Conservation (phyloP, 2,329 filamentous ascomycete genomes). For the Neopestalotiopsis sp. region DNA sequence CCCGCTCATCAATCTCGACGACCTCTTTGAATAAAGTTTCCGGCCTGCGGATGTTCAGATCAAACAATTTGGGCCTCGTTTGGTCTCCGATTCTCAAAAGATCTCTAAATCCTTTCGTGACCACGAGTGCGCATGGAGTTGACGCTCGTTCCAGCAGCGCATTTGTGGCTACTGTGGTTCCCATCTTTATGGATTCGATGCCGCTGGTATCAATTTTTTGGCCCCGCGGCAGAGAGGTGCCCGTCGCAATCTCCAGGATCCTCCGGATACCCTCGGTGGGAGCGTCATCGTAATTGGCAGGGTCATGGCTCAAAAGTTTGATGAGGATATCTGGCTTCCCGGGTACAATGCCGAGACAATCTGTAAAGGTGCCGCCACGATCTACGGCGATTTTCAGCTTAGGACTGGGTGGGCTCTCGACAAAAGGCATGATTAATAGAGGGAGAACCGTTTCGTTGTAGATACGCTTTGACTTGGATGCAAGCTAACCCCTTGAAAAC, state of each 20-base stretch:
- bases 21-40: conserved; percentile 72
- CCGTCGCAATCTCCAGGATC: conserved; percentile 19
- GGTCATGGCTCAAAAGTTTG: conserved; percentile 19
- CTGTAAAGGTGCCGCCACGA: conserved; percentile 23
- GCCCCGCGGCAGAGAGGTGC: conserved; percentile 12
- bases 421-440: conserved; percentile 7
- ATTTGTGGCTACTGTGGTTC: conserved; percentile 22
- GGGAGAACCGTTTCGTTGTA: background rate
- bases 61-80: conserved; percentile 73
- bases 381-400: conserved; percentile 22
- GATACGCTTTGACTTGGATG: background rate
- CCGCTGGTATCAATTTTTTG: conserved; percentile 13
- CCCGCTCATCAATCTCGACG: conserved; percentile 73
- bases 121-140: conserved; percentile 12
- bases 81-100: conserved; percentile 77
- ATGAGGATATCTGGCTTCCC: conserved; percentile 19
- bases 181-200: conserved; percentile 22
- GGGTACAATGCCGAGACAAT: conserved; percentile 16
- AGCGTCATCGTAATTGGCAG: conserved; percentile 21
- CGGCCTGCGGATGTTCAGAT: conserved; percentile 70
- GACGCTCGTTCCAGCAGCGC: conserved; percentile 14
- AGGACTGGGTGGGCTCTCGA: conserved; percentile 6
- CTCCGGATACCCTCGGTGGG: conserved; percentile 21
- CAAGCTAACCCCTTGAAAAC: background rate
- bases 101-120: conserved; percentile 61